Evolutionary conservation across 768 basidiomycete genomes (phyloP), one percentile per base, ranked within the genome.

Genomic region (Mrakia frigida): DNA sequence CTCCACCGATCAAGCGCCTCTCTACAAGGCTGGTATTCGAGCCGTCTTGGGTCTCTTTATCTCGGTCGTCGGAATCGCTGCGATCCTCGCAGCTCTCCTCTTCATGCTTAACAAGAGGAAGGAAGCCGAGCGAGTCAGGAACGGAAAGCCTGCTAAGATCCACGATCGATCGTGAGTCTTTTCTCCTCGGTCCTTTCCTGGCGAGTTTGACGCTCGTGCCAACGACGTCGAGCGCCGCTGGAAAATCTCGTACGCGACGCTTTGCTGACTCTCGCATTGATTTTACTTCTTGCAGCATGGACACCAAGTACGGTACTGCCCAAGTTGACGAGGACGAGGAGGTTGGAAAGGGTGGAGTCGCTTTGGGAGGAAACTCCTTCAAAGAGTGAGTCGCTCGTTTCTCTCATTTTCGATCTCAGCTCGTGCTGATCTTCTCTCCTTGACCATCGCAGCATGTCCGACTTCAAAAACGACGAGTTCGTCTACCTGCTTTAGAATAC

Each of bases 21-120:
- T 78, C 70, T 86, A 86, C 80, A 82, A 81, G 63, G 82, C 81
- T 21, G 86, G 86, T 11, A 81, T 86, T 7, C 81, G 83, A 43
- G 81, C 84, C 33, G 82, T 85, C 77, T 79, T 86, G 43, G 82
- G 83, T 25, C 65, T 68, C 35, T 86, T 85, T 84, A 82, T 84
- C 28, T 79, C 82, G 5, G 81, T 85, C 1, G 79, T 85, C 6
- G 79, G 82, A 5, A 61, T 85, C 9, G 83, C 83, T n/a, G 78
- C 85, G 13, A 53, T 85, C 46, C 85, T 85, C 3, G 84, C 84
- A 1, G 80, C 80, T 0, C 85, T 84, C 76, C 83, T 87, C 35
- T 79, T 81, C 6, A 82, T 79, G 65, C 81, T 84, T 7, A 87
- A 87, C 79, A 82, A 81, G 43, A 80, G 82, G 46, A 86, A 86